Conservation (phyloP, 2,329 filamentous ascomycete species). For the Whalleya microplaca region DNA sequence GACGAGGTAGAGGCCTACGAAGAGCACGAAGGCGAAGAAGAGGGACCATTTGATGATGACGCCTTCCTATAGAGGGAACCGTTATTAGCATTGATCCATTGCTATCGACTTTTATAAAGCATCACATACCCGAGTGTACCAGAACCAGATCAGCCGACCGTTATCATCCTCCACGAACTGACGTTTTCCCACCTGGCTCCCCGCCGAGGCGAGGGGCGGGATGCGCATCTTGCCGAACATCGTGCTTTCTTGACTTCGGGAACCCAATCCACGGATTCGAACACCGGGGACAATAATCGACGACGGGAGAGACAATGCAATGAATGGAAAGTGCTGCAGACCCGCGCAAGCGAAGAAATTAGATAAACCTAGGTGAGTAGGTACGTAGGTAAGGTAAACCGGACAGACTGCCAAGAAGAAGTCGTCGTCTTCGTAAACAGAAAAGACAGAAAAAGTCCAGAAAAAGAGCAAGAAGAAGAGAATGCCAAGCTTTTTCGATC, state of each 20-base stretch:
- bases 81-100: conserved; percentile 13
- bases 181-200: conserved; percentile 16
- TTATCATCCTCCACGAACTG: conserved; percentile 27
- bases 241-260: background rate
- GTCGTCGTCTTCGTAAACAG: background rate
- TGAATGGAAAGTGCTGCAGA: background rate
- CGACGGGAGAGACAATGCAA: background rate
- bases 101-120: too few species aligned
- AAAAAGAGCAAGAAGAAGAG: too few species aligned
- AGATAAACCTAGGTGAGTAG: background rate
- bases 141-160: conserved; percentile 33
- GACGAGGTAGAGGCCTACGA: conserved; percentile 65
- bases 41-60: conserved; percentile 73
- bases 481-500: conserved; percentile 26
- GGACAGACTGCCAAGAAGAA: background rate
- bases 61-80: conserved; percentile 51
- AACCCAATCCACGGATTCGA: background rate
- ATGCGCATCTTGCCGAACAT: conserved; percentile 28
- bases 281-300: background rate
- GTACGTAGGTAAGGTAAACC: background rate
- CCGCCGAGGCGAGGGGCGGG: conserved; percentile 11
- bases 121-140: conserved; percentile 36
- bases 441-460: background rate
- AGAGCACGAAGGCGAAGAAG: conserved; percentile 62
- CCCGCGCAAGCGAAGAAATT: background rate